Evolutionary conservation across 129 eudicot species (phyloP).

Genomic region (Saussurea involucrata): DNA sequence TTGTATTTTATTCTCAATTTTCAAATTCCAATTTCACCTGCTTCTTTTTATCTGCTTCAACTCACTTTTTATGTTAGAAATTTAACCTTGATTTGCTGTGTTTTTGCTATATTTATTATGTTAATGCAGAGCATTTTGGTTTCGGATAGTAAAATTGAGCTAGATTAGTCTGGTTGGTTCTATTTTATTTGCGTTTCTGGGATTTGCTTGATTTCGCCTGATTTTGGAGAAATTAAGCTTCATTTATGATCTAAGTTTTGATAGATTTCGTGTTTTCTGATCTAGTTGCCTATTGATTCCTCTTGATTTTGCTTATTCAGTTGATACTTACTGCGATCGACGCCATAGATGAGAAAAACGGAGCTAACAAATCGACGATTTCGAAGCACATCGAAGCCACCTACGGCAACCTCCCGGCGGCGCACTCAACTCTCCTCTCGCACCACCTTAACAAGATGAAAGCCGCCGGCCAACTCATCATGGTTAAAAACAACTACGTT

Average conservation of each 20-base stretch:
- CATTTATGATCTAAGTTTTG: neutral
- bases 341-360: conserved; percentile 34
- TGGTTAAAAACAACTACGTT: conserved; percentile 56
- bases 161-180: neutral
- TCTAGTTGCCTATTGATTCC: neutral
- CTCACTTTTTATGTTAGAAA: neutral
- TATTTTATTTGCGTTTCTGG: neutral
- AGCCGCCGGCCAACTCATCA: conserved; percentile 48
- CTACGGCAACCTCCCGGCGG: conserved; percentile 53
- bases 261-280: neutral
- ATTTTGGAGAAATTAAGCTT: neutral
- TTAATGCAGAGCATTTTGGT: conserved; percentile 3
- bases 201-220: neutral
- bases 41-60: neutral
- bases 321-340: conserved; percentile 59
- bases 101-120: neutral
- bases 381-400: conserved; percentile 57
- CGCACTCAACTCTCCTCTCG: conserved; percentile 58
- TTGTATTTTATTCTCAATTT: neutral
- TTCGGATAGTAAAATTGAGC: neutral
- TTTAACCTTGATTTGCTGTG: neutral
- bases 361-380: conserved; percentile 55
- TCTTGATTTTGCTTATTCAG: conserved; percentile 26
- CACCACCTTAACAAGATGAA: conserved; percentile 71
- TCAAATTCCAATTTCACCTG: neutral